These are phyloP conservation scores for Boletus tylopilopsis DNA, from an alignment of 768 basidiomycete species.

Conservation along the genomic window DNA sequence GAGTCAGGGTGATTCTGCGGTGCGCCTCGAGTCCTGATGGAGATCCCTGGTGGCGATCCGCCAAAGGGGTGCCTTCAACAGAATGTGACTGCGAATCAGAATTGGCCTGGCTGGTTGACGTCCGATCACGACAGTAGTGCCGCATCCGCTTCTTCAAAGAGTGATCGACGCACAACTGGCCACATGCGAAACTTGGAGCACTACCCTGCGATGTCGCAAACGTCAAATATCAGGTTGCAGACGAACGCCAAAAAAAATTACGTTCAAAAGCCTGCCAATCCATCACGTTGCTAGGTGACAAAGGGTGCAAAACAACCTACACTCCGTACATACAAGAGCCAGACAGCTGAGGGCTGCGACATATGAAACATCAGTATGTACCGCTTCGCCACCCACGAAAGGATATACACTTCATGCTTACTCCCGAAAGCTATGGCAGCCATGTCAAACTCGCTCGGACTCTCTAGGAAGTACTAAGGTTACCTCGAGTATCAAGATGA, in stretches of 20 bases:
- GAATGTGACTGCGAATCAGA: neutral
- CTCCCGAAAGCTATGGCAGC: neutral
- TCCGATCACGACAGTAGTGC: slow-evolving; percentile 29
- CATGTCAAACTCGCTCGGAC: neutral
- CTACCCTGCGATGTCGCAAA: slow-evolving; percentile 14
- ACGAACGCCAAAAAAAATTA: slow-evolving; percentile 20
- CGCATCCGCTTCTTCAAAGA: slow-evolving; percentile 45
- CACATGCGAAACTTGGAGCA: slow-evolving; percentile 46
- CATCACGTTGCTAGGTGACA: slow-evolving; percentile 10
- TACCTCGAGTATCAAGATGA: neutral
- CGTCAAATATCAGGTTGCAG: neutral
- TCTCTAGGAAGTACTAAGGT: no score
- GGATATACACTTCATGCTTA: no score
- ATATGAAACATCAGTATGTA: neutral
- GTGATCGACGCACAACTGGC: slow-evolving; percentile 41
- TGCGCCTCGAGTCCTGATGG: neutral
- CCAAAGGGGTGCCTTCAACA: neutral
- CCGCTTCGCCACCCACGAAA: no score
- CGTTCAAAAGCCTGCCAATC: slow-evolving; percentile 16
- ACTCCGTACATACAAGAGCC: neutral
- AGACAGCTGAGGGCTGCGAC: neutral
- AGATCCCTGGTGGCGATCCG: slow-evolving; percentile 4
- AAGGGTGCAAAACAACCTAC: neutral
- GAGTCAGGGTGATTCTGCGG: neutral
- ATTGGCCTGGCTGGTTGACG: slow-evolving; percentile 20